Conservation (phyloP, 768 basidiomycete species). For the Boletus vermiculosoides region DNA sequence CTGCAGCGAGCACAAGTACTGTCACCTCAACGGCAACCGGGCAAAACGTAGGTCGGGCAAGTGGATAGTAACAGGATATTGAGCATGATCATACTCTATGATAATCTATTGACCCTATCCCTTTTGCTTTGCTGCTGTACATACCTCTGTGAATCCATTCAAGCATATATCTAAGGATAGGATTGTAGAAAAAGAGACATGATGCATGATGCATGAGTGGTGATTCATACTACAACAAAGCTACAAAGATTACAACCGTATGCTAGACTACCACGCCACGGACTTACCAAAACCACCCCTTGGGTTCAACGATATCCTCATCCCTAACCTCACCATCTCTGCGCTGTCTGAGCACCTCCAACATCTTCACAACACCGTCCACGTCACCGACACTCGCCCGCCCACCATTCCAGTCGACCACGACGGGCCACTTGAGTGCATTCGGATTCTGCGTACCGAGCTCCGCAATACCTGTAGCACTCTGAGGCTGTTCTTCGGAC, state of each 20-base stretch:
- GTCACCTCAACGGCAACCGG: neutral
- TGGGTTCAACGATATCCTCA: conserved; percentile 43
- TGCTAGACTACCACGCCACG: neutral
- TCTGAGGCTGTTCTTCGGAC: conserved; percentile 40
- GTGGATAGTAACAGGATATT: neutral
- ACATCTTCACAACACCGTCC: conserved; percentile 63
- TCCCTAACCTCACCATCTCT: conserved; percentile 63
- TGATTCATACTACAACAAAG: neutral
- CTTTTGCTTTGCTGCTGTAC: neutral
- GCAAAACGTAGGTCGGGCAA: neutral
- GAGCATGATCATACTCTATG: neutral
- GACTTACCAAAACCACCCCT: conserved; percentile 52
- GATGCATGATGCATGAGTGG: no score
- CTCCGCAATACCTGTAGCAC: conserved; percentile 43
- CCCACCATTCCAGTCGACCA: conserved; percentile 75
- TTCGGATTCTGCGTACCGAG: conserved; percentile 56
- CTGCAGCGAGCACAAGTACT: neutral
- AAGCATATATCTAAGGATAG: neutral
- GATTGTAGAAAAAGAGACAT: neutral
- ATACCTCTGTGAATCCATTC: neutral
- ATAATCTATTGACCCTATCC: neutral
- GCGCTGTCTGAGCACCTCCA: conserved; percentile 62
- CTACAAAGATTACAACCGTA: neutral
- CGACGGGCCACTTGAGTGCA: conserved; percentile 74
- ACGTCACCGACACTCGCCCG: conserved; percentile 63